A percentile compares a stretch with the other conserved stretches of the same genome.
phyloP scores from a whole-genome alignment of 1,139 yeast species.

The Blastobotrys proliferans region DNA sequence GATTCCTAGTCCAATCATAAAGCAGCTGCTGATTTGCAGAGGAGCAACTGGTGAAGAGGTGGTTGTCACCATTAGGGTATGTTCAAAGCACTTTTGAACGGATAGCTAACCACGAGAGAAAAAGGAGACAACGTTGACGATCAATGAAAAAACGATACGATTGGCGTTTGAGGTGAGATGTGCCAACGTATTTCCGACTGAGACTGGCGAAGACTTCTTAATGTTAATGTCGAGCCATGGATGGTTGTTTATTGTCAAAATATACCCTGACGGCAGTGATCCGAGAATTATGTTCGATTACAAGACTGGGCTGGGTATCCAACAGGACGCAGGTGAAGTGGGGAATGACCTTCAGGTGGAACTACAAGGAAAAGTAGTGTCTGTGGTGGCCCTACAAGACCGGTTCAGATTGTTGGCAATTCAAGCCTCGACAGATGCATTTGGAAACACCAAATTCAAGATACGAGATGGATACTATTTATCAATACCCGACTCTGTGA shows the following conservation, averaged over 20 bases:
- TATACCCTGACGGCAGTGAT: slow-evolving; percentile 14
- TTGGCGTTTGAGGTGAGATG: slow-evolving; percentile 12
- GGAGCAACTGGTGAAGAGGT: slow-evolving; percentile 11
- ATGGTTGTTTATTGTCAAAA: slow-evolving; percentile 15
- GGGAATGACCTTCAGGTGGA: slow-evolving; percentile 15
- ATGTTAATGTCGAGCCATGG: slow-evolving; percentile 17
- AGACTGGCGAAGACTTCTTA: slow-evolving; percentile 16
- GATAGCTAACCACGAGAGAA: too few relatives aligned
- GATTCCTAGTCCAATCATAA: slow-evolving; percentile 16
- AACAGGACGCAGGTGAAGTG: slow-evolving; percentile 2
- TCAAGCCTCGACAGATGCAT: background rate
- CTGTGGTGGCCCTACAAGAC: slow-evolving; percentile 12
- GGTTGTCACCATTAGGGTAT: slow-evolving; percentile 10
- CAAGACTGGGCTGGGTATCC: background rate
- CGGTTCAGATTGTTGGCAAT: slow-evolving; percentile 3
- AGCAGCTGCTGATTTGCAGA: slow-evolving; percentile 8
- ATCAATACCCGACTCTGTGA: slow-evolving; percentile 4
- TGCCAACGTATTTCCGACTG: slow-evolving; percentile 12
- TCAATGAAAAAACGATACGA: slow-evolving; percentile 4
- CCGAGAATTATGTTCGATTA: slow-evolving; percentile 8
- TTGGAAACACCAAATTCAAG: background rate
- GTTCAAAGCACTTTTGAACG: too few relatives aligned
- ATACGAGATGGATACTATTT: background rate
- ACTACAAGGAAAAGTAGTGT: slow-evolving; percentile 12
- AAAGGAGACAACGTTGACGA: slow-evolving; percentile 11